phyloP scores from a whole-genome alignment of 371 early-diverging fungal species.

The Umbelopsis sp. region DNA sequence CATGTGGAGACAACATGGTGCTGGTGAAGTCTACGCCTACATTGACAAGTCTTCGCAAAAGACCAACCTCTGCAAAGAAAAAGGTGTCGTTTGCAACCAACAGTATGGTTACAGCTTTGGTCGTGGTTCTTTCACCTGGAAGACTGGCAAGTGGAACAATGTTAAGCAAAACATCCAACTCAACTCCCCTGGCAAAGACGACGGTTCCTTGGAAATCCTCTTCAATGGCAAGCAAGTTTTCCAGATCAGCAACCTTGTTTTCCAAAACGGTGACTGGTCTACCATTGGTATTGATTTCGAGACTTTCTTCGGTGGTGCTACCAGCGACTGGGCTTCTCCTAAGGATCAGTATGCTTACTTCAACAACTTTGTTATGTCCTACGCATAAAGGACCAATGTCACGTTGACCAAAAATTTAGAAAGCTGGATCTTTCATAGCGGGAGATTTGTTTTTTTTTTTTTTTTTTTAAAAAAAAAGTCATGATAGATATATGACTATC shows the following conservation, averaged over 20 bases:
- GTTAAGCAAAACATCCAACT: slow-evolving; percentile 58
- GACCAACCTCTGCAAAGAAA: slow-evolving; percentile 42
- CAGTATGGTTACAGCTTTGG: slow-evolving; percentile 68
- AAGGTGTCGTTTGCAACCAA: slow-evolving; percentile 57
- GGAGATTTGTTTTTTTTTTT: no score
- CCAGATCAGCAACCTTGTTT: slow-evolving; percentile 26
- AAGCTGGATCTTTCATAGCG: slow-evolving; percentile 10
- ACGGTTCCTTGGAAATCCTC: slow-evolving; percentile 51
- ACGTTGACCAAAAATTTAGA: not conserved
- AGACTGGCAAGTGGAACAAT: slow-evolving; percentile 57
- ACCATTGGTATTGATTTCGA: slow-evolving; percentile 28
- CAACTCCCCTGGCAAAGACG: slow-evolving; percentile 54
- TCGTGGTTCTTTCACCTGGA: slow-evolving; percentile 58
- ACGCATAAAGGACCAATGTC: not conserved
- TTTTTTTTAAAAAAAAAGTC: no score
- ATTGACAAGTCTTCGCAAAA: slow-evolving; percentile 52
- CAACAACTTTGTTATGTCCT: slow-evolving; percentile 41
- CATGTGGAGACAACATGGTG: slow-evolving; percentile 64
- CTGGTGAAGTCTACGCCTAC: slow-evolving; percentile 69
- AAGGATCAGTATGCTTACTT: slow-evolving; percentile 55
- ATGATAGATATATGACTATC: no score
- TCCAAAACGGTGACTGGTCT: slow-evolving; percentile 29
- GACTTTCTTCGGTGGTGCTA: slow-evolving; percentile 64
- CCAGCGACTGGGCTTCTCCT: slow-evolving; percentile 50
- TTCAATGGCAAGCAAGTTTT: slow-evolving; percentile 41